Base-by-base conservation (phyloP, 306 rosid species). In the Casuarina cunninghamiana region DNA sequence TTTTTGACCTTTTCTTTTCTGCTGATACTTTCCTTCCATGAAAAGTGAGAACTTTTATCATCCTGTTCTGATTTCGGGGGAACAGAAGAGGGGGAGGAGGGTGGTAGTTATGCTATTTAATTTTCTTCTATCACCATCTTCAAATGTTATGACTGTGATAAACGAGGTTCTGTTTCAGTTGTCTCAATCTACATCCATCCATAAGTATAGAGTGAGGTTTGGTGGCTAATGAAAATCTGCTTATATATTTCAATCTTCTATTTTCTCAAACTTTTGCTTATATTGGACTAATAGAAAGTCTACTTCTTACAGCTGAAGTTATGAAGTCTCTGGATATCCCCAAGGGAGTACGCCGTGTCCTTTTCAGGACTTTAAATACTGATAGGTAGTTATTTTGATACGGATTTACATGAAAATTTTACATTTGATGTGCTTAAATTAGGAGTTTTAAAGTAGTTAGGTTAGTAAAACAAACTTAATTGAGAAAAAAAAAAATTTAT, bases 291-390 rank as follows among this genome's bases (percentile, higher is more conserved):
- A 41, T 19, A 21, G 10, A 11, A 5, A 63, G 5, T 63, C 67
- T 74, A 26, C 39, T 74, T 53, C 43, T 73, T 66, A 6, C 87
- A 94, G 98, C 95, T 74, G 97, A 92, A 84, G 97, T 91, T 74
- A 92, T 94, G 98, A 78, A 89, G 91, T 89, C 90, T 32, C 74
- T 90, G 73, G 50, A 85, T 78, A 90, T 92, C 70, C 97, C 98
- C 2, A 87, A 54, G 69, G 97, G 97, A 45, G 87, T 89, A 71
- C 60, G 81, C 0, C 96, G 98, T 45, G 98, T 91, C 75, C 91
- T 91, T 60, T 94, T 94, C 84, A 89, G 96, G 78, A 91, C 97
- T 1, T 82, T 85, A 74, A 91, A 94, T 69, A 94, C 97, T 26
- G 95, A 92, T 83, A 87, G 91, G 96, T 90, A 68, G 2, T 1